A percentile compares a stretch with the other conserved stretches of the same genome.
These are phyloP conservation scores for Lepidium africanum DNA, from an alignment of 345 rosid species.

Conservation along the genomic window DNA sequence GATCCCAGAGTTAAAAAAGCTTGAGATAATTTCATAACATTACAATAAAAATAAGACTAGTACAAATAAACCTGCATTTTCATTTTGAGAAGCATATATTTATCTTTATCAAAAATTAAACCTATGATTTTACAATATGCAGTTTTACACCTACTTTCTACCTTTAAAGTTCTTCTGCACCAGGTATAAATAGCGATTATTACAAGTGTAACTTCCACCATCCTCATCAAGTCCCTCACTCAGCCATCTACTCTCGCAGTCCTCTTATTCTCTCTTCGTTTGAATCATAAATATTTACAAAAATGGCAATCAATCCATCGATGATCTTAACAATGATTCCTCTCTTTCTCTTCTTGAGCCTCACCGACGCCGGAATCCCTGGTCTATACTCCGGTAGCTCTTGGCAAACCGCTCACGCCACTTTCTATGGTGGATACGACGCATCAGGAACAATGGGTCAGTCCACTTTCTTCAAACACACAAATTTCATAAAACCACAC, in stretches of 20 bases:
- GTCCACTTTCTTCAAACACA: background rate
- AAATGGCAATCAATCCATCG: conserved; percentile 1
- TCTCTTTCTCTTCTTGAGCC: conserved; percentile 23
- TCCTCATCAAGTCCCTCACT: conserved; percentile 11
- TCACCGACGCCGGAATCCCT: conserved; percentile 46
- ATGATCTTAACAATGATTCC: conserved; percentile 3
- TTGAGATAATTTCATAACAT: no score
- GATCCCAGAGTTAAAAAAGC: no score
- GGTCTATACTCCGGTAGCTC: conserved; percentile 46
- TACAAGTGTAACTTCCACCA: conserved; percentile 1
- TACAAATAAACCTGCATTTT: no score
- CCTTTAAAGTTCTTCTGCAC: conserved; percentile 4
- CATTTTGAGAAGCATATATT: no score
- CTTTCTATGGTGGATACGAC: conserved; percentile 84
- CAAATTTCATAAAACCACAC: background rate
- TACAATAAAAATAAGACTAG: no score
- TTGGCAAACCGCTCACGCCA: conserved; percentile 90
- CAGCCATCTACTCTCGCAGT: background rate
- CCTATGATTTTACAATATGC: no score
- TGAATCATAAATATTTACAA: background rate
- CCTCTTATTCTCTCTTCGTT: no score
- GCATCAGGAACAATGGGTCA: conserved; percentile 93
- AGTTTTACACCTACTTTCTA: background rate
- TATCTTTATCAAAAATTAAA: no score
- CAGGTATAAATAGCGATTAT: conserved; percentile 19